Conservation (phyloP, 176 grass and related monocot species). For the Thinopyrum elongatum region DNA sequence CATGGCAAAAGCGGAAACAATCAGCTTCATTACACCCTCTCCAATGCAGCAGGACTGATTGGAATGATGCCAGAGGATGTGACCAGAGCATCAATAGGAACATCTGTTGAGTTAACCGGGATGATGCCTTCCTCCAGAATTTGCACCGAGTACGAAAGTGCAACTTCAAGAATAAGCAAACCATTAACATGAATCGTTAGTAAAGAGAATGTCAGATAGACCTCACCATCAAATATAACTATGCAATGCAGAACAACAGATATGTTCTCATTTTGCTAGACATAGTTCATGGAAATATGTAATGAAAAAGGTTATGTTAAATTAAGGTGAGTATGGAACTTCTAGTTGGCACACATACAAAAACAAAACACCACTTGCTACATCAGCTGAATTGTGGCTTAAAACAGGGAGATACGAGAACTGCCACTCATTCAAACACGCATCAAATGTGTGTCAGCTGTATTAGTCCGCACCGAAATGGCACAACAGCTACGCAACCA, state of each 20-base stretch:
- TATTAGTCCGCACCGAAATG: neutral
- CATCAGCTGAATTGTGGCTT: neutral
- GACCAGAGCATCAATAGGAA: slow-evolving; percentile 74
- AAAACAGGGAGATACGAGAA: neutral
- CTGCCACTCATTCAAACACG: neutral
- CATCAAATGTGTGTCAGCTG: neutral
- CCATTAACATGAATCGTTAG: neutral
- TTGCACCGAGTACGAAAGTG: slow-evolving; percentile 84
- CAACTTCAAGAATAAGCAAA: slow-evolving; percentile 52
- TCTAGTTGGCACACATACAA: neutral
- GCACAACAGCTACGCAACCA: neutral
- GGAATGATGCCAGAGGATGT: slow-evolving; percentile 63
- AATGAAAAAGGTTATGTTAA: neutral
- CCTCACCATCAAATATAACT: neutral
- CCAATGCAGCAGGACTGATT: slow-evolving; percentile 54
- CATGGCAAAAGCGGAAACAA: neutral
- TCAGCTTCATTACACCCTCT: slow-evolving; percentile 36
- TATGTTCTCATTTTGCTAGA: neutral
- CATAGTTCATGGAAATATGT: neutral
- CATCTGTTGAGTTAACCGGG: slow-evolving; percentile 62
- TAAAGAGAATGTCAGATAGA: neutral
- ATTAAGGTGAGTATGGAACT: neutral
- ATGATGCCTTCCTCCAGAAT: slow-evolving; percentile 68
- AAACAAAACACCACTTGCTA: neutral
- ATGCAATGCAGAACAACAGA: neutral